Base-by-base conservation (phyloP, 305 asterid genomes). In the Stenogyne calaminthoides region DNA sequence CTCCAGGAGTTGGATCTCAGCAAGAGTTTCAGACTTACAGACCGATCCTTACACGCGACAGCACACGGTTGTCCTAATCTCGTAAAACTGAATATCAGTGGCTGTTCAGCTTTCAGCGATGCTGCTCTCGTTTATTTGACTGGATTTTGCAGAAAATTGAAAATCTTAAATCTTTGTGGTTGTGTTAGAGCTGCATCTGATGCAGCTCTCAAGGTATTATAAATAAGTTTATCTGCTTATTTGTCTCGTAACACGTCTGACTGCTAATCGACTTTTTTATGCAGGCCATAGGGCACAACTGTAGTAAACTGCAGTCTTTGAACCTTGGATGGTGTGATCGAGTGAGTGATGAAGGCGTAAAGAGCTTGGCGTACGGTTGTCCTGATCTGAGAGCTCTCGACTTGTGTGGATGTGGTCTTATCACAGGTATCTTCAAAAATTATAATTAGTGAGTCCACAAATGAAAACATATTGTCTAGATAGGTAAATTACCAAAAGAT, bases 291-390 rank as follows among this genome's bases (percentile, higher is more conserved):
- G 98, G 93, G 22, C 80, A 80, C 71, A 88, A 86, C 76, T 95
- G 99, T 78, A 79, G 76, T 73, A 87, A 89, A 74, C 51, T 95
- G 88, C 97, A 88, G 82, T 80, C 85, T 3, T 70, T 95, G 78
- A 92, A 85, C 76, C 86, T 92, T 2, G 97, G 99, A 74, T 95
- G 99, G 99, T 95, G 99, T 25, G 99, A 95, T 59, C 88, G 81
- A 29, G 86, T 90, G 56, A 80, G 96, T 12, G 99, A 95, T 76
- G 92, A 82, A 64, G 99, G 98, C 32, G 90, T 95, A 40, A 95
- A 81, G 86, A 85, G 94, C 82, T 85, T 95, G 60, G 97, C 99
- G 20, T 84, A 89, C 70, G 98, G 97, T 10, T 95, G 99, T 80
- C 96, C 96, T 46, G 92, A 92, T 74, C 87, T 92, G 58, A 77